A percentile compares a stretch with the other conserved stretches of the same genome.
Evolutionary conservation across 2,329 filamentous ascomycete genomes (phyloP).

Genomic region (Diaporthe sp.): DNA sequence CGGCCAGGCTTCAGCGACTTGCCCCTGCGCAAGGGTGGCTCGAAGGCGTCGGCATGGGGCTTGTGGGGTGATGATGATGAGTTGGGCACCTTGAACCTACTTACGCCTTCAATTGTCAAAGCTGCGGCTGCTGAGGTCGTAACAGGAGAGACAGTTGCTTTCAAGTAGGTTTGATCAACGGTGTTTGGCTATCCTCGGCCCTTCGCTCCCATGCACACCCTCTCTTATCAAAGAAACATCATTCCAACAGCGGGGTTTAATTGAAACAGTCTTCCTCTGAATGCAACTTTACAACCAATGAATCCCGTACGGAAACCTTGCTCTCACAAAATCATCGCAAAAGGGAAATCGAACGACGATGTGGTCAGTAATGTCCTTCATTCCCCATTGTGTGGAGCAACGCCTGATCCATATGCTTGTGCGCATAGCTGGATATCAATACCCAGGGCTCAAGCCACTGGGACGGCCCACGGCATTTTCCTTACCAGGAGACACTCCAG

Average conservation of each 20-base stretch:
- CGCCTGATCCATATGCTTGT: not conserved
- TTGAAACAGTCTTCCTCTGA: conserved; percentile 38
- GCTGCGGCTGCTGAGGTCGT: conserved; percentile 38
- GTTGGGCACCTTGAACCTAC: conserved; percentile 44
- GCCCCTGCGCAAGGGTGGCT: not conserved
- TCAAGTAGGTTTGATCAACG: not conserved
- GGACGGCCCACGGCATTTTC: conserved; percentile 62
- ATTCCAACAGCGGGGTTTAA: too few relatives aligned
- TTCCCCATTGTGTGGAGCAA: too few relatives aligned
- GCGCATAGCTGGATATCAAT: conserved; percentile 52
- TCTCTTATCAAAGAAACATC: too few relatives aligned
- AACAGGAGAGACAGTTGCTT: not conserved
- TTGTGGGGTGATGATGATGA: conserved; percentile 28
- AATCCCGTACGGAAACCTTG: not conserved
- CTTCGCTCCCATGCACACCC: too few relatives aligned
- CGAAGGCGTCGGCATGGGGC: conserved; percentile 11
- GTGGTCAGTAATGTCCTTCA: not conserved
- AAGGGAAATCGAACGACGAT: not conserved
- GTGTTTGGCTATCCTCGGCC: too few relatives aligned
- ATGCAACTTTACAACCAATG: conserved; percentile 14
- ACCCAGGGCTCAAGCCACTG: conserved; percentile 63
- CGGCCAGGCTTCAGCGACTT: not conserved
- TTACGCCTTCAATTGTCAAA: conserved; percentile 43
- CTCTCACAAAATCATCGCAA: not conserved
- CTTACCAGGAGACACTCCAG: conserved; percentile 8